phyloP scores from a whole-genome alignment of 306 rosid genomes.

The Cercis canadensis region DNA sequence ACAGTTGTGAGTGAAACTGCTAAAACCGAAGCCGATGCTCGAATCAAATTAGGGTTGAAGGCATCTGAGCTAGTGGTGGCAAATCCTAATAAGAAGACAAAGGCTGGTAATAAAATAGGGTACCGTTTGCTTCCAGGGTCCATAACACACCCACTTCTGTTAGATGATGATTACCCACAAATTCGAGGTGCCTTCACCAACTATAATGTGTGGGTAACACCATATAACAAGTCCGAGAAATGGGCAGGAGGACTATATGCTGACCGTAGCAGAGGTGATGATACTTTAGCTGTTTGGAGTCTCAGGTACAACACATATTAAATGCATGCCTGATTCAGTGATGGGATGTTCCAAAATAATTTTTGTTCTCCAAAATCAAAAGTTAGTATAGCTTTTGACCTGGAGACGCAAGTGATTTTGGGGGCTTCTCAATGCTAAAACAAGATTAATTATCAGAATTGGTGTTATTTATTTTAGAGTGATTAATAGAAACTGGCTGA shows the following conservation, averaged over 20 bases:
- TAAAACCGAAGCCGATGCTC: conserved; percentile 54
- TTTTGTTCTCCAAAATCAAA: too few relatives aligned
- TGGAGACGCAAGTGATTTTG: too few relatives aligned
- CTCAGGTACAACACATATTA: too few relatives aligned
- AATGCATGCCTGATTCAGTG: too few relatives aligned
- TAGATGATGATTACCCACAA: conserved; percentile 61
- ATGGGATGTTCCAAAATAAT: too few relatives aligned
- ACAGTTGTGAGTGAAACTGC: conserved; percentile 37
- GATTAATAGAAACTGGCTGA: too few relatives aligned
- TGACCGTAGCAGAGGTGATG: conserved; percentile 59
- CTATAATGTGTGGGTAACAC: conserved; percentile 55
- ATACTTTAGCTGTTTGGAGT: conserved; percentile 56
- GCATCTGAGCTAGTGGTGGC: conserved; percentile 46
- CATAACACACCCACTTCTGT: conserved; percentile 44
- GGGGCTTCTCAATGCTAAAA: too few relatives aligned
- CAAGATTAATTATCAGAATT: too few relatives aligned
- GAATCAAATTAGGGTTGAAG: conserved; percentile 44
- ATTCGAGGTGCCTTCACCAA: conserved; percentile 60
- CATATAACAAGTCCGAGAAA: conserved; percentile 64
- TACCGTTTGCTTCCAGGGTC: conserved; percentile 49
- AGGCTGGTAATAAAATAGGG: conserved; percentile 50
- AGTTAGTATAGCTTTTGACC: too few relatives aligned
- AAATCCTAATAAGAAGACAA: conserved; percentile 55
- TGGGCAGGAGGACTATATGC: conserved; percentile 52
- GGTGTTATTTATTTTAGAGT: too few relatives aligned